These are phyloP conservation scores for Podospora didyma DNA, from an alignment of 495 filamentous ascomycete species.

Conservation along the genomic window DNA sequence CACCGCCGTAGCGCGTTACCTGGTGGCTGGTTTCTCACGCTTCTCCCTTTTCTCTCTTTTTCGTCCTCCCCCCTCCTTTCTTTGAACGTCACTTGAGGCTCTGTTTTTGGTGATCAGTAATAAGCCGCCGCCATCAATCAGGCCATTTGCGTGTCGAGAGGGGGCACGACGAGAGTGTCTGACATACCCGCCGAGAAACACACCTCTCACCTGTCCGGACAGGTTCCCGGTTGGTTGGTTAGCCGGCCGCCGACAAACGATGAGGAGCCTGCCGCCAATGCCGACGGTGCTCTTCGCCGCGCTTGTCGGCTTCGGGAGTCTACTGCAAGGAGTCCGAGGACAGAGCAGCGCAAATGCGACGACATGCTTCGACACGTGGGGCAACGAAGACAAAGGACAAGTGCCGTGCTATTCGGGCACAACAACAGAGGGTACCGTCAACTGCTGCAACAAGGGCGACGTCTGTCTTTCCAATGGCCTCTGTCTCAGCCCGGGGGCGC, in stretches of 20 bases:
- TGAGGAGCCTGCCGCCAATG: neutral
- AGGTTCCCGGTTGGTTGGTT: no score
- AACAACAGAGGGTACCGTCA: neutral
- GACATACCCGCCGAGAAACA: no score
- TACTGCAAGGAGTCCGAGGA: neutral
- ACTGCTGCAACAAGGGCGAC: conserved; percentile 20
- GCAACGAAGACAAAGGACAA: conserved; percentile 11
- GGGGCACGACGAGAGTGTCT: no score
- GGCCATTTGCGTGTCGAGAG: no score
- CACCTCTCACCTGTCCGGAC: no score
- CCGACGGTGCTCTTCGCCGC: neutral
- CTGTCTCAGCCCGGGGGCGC: conserved; percentile 13
- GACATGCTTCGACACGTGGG: conserved; percentile 19
- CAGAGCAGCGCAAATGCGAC: neutral
- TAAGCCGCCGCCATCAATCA: no score
- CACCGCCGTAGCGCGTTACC: no score
- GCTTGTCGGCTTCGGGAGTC: neutral
- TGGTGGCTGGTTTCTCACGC: no score
- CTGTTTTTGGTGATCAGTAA: no score
- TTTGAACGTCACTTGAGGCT: no score
- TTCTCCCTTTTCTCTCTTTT: no score
- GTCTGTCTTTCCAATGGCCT: conserved; percentile 22
- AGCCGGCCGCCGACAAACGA: neutral
- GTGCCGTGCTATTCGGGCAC: conserved; percentile 6
- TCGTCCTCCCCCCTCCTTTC: no score